Percentiles rank a stretch among this genome's conserved stretches.
Evolutionary conservation across 129 eudicot genomes (phyloP).

Genomic region (carrot (Daucus carota)): DH1_v3.0 NC_030388.2:25468001-25468500

Average conservation of each 20-base stretch:
- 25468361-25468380: background rate
- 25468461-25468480: background rate
- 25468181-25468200: constrained; percentile 93
- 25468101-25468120: constrained; percentile 88
- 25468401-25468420: background rate
- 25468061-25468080: constrained; percentile 95
- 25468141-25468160: constrained; percentile 98
- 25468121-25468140: constrained; percentile 91
- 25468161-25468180: constrained; percentile 95
- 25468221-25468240: background rate
- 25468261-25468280: background rate
- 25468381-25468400: background rate
- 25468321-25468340: background rate
- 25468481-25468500: background rate
- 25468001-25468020: constrained; percentile 5
- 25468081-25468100: constrained; percentile 83
- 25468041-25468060: constrained; percentile 95
- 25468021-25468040: constrained; percentile 63
- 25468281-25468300: background rate
- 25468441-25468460: background rate
- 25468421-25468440: background rate
- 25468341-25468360: background rate
- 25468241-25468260: background rate
- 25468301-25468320: background rate
- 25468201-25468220: constrained; percentile 96